These are phyloP conservation scores for Lasiosphaeria hispida DNA, from an alignment of 495 filamentous ascomycete genomes.

Conservation along the genomic window DNA sequence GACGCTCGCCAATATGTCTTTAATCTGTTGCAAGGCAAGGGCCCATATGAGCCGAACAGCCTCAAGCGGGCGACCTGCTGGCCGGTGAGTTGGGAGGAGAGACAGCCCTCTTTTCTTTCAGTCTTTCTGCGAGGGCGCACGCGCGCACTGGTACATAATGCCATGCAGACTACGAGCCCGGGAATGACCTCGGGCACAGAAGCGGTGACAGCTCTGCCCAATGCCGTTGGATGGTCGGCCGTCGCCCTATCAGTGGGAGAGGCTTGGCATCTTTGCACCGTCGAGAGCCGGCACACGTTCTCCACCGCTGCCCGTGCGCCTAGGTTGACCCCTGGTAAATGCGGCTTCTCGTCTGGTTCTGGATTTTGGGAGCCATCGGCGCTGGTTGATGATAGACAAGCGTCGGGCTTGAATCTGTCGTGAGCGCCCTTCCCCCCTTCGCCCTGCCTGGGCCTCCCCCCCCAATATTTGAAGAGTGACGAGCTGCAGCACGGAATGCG, in stretches of 20 bases:
- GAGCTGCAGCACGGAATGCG: background rate
- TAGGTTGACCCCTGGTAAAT: constrained; percentile 2
- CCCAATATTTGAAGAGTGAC: background rate
- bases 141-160: constrained; percentile 8
- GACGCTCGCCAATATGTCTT: constrained; percentile 17
- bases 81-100: constrained; percentile 4
- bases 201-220: constrained; percentile 10
- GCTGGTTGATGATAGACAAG: too few species aligned
- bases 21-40: constrained; percentile 16
- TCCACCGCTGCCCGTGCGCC: background rate
- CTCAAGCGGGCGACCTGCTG: constrained; percentile 7
- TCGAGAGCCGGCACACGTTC: constrained; percentile 4
- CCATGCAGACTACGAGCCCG: constrained; percentile 16
- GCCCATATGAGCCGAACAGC: constrained; percentile 18
- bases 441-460: background rate
- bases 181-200: constrained; percentile 9
- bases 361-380: constrained; percentile 4
- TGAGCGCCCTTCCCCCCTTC: background rate
- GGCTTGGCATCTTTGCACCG: constrained; percentile 7
- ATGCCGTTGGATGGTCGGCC: background rate
- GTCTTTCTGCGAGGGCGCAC: background rate
- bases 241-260: background rate
- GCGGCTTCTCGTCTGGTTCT: constrained; percentile 4
- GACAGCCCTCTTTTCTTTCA: background rate
- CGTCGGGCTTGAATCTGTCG: background rate